These are phyloP conservation scores for Coemansia sp. DNA, from an alignment of 192 early-diverging fungal species.

Conservation along the genomic window DNA sequence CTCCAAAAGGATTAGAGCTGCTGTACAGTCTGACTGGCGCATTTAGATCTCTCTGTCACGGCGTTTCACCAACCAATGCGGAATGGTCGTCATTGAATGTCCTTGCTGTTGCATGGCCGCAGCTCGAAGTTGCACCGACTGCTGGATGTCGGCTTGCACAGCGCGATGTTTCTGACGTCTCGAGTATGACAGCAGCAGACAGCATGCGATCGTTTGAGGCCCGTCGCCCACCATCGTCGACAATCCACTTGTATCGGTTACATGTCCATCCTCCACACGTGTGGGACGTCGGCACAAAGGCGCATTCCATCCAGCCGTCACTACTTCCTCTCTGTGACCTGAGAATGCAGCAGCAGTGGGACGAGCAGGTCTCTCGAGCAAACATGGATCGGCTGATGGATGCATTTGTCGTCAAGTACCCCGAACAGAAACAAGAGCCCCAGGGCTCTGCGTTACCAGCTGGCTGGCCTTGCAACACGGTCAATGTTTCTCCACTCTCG, in stretches of 20 bases:
- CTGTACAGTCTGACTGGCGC: constrained; percentile 35
- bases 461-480: constrained; percentile 19
- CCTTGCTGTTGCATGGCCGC: constrained; percentile 50
- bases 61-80: constrained; percentile 39
- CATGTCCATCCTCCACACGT: constrained; percentile 42
- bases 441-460: neutral
- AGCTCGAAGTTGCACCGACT: constrained; percentile 31
- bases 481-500: constrained; percentile 47
- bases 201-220: constrained; percentile 31
- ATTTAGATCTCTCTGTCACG: constrained; percentile 47
- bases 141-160: constrained; percentile 40
- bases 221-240: constrained; percentile 39
- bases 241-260: constrained; percentile 47
- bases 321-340: constrained; percentile 50
- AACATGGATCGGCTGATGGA: constrained; percentile 41
- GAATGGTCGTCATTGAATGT: constrained; percentile 55
- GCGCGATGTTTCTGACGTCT: constrained; percentile 42
- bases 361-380: constrained; percentile 33
- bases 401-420: constrained; percentile 8
- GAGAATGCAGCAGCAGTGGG: constrained; percentile 52
- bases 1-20: constrained; percentile 33
- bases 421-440: neutral
- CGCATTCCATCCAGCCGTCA: constrained; percentile 38
- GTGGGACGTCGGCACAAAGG: constrained; percentile 30
- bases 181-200: constrained; percentile 37